phyloP scores from a whole-genome alignment of 345 rosid species.

The Euclidium syriacum region DNA sequence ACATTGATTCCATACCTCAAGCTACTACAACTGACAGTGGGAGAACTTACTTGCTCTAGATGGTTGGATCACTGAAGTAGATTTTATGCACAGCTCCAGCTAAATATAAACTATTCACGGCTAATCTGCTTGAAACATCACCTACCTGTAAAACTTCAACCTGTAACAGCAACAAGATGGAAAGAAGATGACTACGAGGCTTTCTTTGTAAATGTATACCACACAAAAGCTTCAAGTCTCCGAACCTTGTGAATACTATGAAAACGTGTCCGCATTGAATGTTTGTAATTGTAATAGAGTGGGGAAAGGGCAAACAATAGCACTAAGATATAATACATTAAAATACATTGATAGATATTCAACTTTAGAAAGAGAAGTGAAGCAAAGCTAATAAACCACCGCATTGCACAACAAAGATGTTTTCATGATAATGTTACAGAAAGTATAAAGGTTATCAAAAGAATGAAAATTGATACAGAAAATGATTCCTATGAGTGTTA shows the following conservation, averaged over 20 bases:
- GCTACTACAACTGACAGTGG: not conserved
- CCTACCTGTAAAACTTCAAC: not conserved
- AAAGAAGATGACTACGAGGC: not conserved
- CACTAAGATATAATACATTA: not conserved
- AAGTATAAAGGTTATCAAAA: not conserved
- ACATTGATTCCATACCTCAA: not conserved
- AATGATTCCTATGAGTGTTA: slow-evolving; percentile 19
- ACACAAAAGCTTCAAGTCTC: not conserved
- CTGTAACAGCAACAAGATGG: not conserved
- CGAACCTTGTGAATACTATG: not conserved
- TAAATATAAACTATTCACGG: not conserved
- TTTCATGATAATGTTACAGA: slow-evolving; percentile 28
- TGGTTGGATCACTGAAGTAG: not conserved
- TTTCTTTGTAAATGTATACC: not conserved
- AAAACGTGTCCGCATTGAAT: not conserved
- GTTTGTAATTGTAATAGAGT: not conserved
- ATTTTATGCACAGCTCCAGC: not conserved
- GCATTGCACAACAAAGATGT: slow-evolving; percentile 5
- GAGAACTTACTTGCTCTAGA: not conserved
- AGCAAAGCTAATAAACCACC: not conserved
- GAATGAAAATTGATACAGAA: slow-evolving; percentile 14
- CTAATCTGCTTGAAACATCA: not conserved
- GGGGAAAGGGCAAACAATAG: not conserved
- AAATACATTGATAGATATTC: not conserved
- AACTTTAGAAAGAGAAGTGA: not conserved